Conservation (phyloP, 805 yeast species). For the Saccharomycopsis microspora region DNA sequence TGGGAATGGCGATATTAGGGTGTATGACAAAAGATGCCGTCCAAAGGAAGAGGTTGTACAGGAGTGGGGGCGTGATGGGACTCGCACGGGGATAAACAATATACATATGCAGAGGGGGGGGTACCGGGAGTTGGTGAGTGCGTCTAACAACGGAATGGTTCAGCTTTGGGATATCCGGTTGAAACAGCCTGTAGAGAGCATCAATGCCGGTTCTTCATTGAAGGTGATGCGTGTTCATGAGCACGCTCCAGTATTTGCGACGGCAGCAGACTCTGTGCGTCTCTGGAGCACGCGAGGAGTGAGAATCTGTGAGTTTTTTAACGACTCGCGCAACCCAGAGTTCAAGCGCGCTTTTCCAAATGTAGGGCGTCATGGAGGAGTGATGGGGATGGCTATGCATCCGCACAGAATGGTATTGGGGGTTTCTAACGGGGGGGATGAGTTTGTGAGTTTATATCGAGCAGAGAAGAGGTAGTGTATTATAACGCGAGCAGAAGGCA, state of each 20-base stretch:
- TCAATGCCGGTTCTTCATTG: conserved; percentile 42
- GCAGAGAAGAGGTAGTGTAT: too few relatives aligned
- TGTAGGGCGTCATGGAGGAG: conserved; percentile 25
- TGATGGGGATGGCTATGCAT: conserved; percentile 66
- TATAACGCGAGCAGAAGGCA: too few relatives aligned
- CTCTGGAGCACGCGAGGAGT: conserved; percentile 85
- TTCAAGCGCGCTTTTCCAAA: conserved; percentile 23
- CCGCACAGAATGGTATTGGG: conserved; percentile 72
- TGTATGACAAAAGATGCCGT: conserved; percentile 81
- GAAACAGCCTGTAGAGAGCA: conserved; percentile 58
- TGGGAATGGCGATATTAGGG: conserved; percentile 73
- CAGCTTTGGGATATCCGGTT: conserved; percentile 85
- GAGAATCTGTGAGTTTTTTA: conserved; percentile 48
- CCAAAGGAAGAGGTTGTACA: conserved; percentile 78
- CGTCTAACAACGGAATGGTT: conserved; percentile 70
- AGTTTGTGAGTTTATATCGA: too few relatives aligned
- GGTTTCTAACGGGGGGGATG: too few relatives aligned
- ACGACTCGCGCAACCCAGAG: conserved; percentile 17
- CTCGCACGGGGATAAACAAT: conserved; percentile 50
- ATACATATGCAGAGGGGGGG: conserved; percentile 98
- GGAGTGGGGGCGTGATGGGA: conserved; percentile 48
- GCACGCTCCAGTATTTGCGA: conserved; percentile 89
- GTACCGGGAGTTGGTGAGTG: conserved; percentile 76
- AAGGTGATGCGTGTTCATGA: conserved; percentile 80
- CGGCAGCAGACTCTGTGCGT: conserved; percentile 72